Percentiles rank a stretch among this genome's conserved stretches.
Conservation (phyloP, 2,329 filamentous ascomycete genomes). For the Byssoonygena ceratinophila region DNA sequence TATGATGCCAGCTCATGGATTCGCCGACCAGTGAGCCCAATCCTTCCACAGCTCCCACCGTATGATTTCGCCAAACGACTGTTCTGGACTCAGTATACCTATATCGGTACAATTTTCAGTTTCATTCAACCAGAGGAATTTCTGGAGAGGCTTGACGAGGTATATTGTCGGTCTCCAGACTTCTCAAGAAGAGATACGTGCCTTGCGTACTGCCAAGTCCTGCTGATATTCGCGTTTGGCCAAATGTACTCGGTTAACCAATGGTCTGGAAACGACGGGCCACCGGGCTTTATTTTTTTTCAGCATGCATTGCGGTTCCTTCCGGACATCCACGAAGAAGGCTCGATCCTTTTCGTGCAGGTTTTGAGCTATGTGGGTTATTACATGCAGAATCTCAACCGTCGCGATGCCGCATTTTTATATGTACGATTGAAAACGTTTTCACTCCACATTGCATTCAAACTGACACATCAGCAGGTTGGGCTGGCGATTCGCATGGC, state of each 20-base stretch:
- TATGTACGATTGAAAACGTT: conserved; percentile 31
- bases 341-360: conserved; percentile 46
- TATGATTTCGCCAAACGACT: conserved; percentile 43
- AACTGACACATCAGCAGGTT: conserved; percentile 25
- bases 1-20: conserved; percentile 1
- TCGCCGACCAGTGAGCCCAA: neutral
- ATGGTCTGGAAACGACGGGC: conserved; percentile 43
- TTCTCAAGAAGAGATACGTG: conserved; percentile 39
- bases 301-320: conserved; percentile 43
- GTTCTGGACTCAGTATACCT: conserved; percentile 45
- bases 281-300: conserved; percentile 48
- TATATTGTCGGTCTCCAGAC: conserved; percentile 38
- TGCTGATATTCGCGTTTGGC: conserved; percentile 46
- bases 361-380: conserved; percentile 46
- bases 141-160: conserved; percentile 36
- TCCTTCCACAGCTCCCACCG: conserved; percentile 35
- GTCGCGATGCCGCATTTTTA: conserved; percentile 45
- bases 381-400: conserved; percentile 49
- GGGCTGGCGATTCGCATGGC: conserved; percentile 48
- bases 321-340: conserved; percentile 47
- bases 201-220: conserved; percentile 42
- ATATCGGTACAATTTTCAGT: conserved; percentile 49
- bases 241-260: conserved; percentile 50
- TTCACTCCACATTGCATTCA: neutral
- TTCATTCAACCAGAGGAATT: conserved; percentile 42